Percentiles rank a stretch among this genome's conserved stretches.
These are phyloP conservation scores for Diaporthe australafricana DNA, from an alignment of 2,329 filamentous ascomycete species.

Conservation along the genomic window DNA sequence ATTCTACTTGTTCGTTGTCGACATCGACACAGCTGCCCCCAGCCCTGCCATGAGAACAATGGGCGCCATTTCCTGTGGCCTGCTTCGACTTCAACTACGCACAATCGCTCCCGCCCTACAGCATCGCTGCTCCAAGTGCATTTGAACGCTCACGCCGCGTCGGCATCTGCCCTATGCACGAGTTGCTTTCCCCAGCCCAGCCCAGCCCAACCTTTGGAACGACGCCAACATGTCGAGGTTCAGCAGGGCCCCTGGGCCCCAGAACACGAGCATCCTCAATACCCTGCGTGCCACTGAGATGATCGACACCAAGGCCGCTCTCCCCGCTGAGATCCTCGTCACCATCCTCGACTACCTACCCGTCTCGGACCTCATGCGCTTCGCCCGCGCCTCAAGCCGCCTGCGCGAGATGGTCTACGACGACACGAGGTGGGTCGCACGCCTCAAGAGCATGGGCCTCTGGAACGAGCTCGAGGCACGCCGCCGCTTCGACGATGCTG, in stretches of 20 bases:
- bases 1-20: neutral
- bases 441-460: conserved; percentile 85
- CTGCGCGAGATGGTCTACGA: conserved; percentile 99
- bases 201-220: neutral
- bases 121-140: neutral
- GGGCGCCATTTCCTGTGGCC: conserved; percentile 11
- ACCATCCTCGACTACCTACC: conserved; percentile 91
- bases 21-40: neutral
- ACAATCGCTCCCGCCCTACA: neutral
- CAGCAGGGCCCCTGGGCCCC: conserved; percentile 50
- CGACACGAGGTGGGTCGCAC: conserved; percentile 92
- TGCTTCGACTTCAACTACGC: conserved; percentile 6
- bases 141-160: neutral
- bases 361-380: conserved; percentile 84
- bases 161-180: neutral
- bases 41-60: conserved; percentile 22
- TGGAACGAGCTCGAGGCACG: conserved; percentile 94
- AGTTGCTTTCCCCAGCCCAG: neutral
- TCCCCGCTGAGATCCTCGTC: conserved; percentile 93
- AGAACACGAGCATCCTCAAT: conserved; percentile 72
- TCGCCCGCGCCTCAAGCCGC: conserved; percentile 84
- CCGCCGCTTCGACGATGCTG: conserved; percentile 79
- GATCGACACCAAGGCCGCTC: conserved; percentile 78
- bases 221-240: conserved; percentile 54
- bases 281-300: conserved; percentile 86